Evolutionary conservation across 2,329 filamentous ascomycete species (phyloP), one percentile per base, ranked within the genome.

Genomic region (Arachnopeziza araneosa): DNA sequence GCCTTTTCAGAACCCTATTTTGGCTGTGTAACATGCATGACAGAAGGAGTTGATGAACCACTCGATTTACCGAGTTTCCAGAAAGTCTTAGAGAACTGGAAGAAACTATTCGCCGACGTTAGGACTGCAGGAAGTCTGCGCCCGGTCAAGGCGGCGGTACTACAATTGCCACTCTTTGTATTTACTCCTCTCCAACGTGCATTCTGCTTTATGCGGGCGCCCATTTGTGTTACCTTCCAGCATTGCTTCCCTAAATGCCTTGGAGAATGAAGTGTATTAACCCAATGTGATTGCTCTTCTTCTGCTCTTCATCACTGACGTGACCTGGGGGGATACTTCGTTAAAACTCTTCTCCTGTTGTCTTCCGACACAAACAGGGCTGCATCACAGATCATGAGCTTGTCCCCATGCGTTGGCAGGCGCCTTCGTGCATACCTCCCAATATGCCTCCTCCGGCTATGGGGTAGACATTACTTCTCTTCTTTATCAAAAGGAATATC

Each of bases 351-450:
- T 36, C 61, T 62, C 60, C 66, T 70, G 66, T 67, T 66, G 54
- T 63, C 56, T 64, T 60, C 70, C 67, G 67, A 53, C 36, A 62
- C 67, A 68, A 70, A 68, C 67, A 62, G 62, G 62, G 64, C 55
- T 68, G 69, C 66, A 68, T 64, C 61, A 68, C 64, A 60, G 59
- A 59, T 64, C 63, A 62, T 60, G 54, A 61, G 63, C 63, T 68
- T 67, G 64, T 65, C 54, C 60, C 64, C 65, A 69, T 72, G 70
- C 66, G 69, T 56, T 71, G 69, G 65, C 70, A 71, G 51, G 53
- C 60, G 62, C 63, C 62, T 69, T 68, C 70, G 69, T 66, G 64
- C 30, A 44, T 44, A 14, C 56, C 49, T 62, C 56, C 36, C 56
- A 66, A 63, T 65, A 61, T 66, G 60, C 59, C 62, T 65, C 64